A percentile compares a stretch with the other conserved stretches of the same genome.
Evolutionary conservation across 805 yeast genomes (phyloP).

Genomic region (Teunomyces lycoperdinae): DNA sequence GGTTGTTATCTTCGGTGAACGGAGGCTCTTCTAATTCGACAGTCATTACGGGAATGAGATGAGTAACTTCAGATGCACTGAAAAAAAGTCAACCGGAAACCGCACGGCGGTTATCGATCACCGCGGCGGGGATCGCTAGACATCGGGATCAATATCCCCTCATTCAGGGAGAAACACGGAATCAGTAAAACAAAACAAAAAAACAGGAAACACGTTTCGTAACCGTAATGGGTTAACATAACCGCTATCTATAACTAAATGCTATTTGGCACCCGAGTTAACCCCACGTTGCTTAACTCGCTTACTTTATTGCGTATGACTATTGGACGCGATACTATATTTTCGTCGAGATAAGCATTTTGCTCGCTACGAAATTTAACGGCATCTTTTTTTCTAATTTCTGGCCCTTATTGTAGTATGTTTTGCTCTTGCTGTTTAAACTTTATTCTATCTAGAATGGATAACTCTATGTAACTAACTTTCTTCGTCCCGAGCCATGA

Average conservation of each 20-base stretch:
- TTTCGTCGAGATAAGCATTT: too few relatives aligned
- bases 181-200: background rate
- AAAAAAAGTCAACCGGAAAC: background rate
- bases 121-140: background rate
- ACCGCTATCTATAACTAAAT: too few relatives aligned
- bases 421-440: too few relatives aligned
- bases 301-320: too few relatives aligned
- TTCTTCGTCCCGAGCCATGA: conserved; percentile 19
- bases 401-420: too few relatives aligned
- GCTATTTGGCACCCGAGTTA: too few relatives aligned
- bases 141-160: background rate
- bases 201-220: background rate
- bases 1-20: conserved; percentile 28
- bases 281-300: too few relatives aligned
- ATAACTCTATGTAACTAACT: background rate
- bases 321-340: too few relatives aligned
- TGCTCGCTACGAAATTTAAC: too few relatives aligned
- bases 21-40: conserved; percentile 44
- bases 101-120: conserved; percentile 1
- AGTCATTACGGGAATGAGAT: conserved; percentile 24
- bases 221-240: too few relatives aligned
- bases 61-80: background rate
- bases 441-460: too few relatives aligned
- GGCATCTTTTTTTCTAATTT: too few relatives aligned
- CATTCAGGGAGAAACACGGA: background rate